Conservation (phyloP, 768 basidiomycete species). For the Coprinellus aureogranulatus region DNA sequence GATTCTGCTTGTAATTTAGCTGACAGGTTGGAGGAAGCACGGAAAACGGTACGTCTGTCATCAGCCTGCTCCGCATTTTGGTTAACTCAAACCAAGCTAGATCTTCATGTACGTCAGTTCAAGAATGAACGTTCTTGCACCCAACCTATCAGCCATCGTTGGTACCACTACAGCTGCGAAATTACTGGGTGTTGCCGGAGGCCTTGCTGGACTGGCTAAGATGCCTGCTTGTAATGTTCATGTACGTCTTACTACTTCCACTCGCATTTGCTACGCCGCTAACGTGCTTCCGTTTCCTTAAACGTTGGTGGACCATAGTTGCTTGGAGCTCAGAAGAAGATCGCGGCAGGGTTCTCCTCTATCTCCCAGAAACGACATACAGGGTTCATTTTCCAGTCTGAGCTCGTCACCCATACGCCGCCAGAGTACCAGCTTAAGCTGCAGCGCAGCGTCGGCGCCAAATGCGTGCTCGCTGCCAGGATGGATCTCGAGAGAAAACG, state of each 20-base stretch:
- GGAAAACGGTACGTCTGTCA: constrained; percentile 64
- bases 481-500: constrained; percentile 89
- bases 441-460: constrained; percentile 92
- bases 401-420: constrained; percentile 80
- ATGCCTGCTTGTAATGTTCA: constrained; percentile 96
- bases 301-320: constrained; percentile 49
- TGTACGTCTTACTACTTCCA: constrained; percentile 45
- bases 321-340: constrained; percentile 90
- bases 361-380: constrained; percentile 87
- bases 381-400: constrained; percentile 95
- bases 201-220: constrained; percentile 83
- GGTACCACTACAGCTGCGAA: constrained; percentile 99
- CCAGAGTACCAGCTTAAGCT: constrained; percentile 88
- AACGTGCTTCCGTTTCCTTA: background rate
- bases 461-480: constrained; percentile 83
- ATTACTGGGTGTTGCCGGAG: constrained; percentile 94
- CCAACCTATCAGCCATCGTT: constrained; percentile 97
- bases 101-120: constrained; percentile 99
- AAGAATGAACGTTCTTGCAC: constrained; percentile 96
- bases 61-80: background rate
- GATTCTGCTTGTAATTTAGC: constrained; percentile 86
- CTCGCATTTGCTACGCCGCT: background rate
- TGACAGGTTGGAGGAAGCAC: constrained; percentile 81
- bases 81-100: constrained; percentile 34
- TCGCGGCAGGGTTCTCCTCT: constrained; percentile 89